Percentiles rank a stretch among this genome's conserved stretches.
phyloP scores from a whole-genome alignment of 495 filamentous ascomycete genomes.

The Cryomyces antarcticus region DNA sequence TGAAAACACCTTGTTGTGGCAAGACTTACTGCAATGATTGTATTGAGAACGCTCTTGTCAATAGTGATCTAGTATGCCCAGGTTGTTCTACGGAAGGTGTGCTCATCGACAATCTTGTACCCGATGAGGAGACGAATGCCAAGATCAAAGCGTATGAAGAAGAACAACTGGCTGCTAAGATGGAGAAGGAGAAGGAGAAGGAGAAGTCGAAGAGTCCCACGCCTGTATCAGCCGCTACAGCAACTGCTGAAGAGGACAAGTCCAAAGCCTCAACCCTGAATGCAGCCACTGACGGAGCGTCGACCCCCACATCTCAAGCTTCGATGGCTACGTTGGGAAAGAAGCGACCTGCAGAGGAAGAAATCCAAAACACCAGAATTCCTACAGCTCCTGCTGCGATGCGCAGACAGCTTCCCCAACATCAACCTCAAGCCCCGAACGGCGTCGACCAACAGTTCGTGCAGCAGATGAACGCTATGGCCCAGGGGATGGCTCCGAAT shows the following conservation, averaged over 20 bases:
- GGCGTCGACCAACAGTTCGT: conserved; percentile 11
- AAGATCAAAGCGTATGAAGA: conserved; percentile 67
- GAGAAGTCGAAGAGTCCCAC: conserved; percentile 26
- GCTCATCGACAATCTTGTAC: conserved; percentile 71
- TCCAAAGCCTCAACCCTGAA: background rate
- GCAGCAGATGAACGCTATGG: conserved; percentile 13
- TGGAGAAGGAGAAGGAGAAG: conserved; percentile 36
- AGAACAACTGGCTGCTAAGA: conserved; percentile 39
- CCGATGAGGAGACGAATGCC: conserved; percentile 53
- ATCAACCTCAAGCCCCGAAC: conserved; percentile 7
- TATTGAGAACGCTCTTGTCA: conserved; percentile 91
- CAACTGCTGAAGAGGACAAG: background rate
- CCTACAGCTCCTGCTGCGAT: conserved; percentile 32
- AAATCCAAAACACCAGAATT: conserved; percentile 41
- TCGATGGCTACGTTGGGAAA: conserved; percentile 25
- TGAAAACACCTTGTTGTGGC: conserved; percentile 93
- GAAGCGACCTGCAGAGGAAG: conserved; percentile 68
- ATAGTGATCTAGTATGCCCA: conserved; percentile 92
- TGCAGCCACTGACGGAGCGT: background rate
- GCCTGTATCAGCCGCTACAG: background rate
- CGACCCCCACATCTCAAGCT: background rate
- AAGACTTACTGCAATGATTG: conserved; percentile 98
- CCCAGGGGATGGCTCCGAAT: conserved; percentile 5
- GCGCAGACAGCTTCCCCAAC: conserved; percentile 12
- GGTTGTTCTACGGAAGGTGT: conserved; percentile 77